These are phyloP conservation scores for Epithele typhae DNA, from an alignment of 768 basidiomycete genomes.

Conservation along the genomic window DNA sequence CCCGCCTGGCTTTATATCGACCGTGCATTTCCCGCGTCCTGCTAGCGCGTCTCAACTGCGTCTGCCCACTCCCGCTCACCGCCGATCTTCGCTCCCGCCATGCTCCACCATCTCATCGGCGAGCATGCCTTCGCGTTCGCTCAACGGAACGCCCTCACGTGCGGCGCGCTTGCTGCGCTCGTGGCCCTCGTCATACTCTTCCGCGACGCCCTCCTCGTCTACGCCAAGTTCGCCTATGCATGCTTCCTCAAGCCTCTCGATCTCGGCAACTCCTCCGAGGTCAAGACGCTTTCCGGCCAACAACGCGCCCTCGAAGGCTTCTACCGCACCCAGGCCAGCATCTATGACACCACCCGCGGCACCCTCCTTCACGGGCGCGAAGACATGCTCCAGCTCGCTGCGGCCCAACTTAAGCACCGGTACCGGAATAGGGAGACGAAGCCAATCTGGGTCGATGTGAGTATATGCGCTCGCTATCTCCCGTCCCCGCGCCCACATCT, in stretches of 20 bases:
- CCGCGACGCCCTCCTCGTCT: slow-evolving; percentile 1
- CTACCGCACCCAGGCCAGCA: slow-evolving; percentile 63
- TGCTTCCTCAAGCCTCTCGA: slow-evolving; percentile 16
- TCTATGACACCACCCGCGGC: slow-evolving; percentile 66
- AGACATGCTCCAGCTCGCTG: slow-evolving; percentile 67
- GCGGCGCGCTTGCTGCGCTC: background rate
- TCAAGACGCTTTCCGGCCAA: slow-evolving; percentile 8
- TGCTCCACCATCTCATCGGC: background rate
- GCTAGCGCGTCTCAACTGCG: background rate
- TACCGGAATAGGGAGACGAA: slow-evolving; percentile 37
- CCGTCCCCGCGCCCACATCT: background rate
- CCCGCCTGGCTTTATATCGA: slow-evolving; percentile 11
- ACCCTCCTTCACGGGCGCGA: slow-evolving; percentile 62
- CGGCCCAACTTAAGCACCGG: slow-evolving; percentile 48
- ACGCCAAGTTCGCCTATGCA: slow-evolving; percentile 14
- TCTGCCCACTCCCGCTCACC: background rate
- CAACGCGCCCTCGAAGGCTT: slow-evolving; percentile 36
- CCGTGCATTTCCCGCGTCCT: background rate
- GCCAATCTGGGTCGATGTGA: slow-evolving; percentile 75
- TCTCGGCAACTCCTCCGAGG: slow-evolving; percentile 4
- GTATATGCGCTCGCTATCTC: slow-evolving; percentile 22
- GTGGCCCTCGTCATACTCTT: background rate
- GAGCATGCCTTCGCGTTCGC: background rate
- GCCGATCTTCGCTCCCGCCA: background rate
- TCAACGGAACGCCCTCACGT: background rate